These are phyloP conservation scores for Cetradonia linearis DNA, from an alignment of 495 filamentous ascomycete genomes.

Conservation along the genomic window DNA sequence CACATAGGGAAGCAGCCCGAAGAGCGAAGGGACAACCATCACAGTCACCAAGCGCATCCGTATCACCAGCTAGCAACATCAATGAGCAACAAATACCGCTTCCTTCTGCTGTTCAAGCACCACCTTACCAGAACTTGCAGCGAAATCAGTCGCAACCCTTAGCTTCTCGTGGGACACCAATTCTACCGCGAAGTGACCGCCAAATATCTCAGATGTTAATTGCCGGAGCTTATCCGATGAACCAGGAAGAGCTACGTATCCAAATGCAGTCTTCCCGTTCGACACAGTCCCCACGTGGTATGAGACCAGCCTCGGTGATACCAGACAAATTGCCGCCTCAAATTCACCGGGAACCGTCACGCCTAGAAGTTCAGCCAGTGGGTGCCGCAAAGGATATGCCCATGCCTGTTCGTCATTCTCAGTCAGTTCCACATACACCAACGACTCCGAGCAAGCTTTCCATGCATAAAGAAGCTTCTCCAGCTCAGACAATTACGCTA, in stretches of 20 bases:
- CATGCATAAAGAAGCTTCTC: slow-evolving; percentile 20
- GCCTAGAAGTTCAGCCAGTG: slow-evolving; percentile 19
- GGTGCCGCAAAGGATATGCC: slow-evolving; percentile 14
- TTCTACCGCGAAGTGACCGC: slow-evolving; percentile 2
- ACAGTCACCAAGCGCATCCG: not conserved
- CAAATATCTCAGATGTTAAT: slow-evolving; percentile 1
- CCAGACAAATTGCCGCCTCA: slow-evolving; percentile 17
- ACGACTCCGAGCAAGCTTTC: slow-evolving; percentile 23
- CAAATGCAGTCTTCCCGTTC: slow-evolving; percentile 6
- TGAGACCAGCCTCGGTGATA: slow-evolving; percentile 15
- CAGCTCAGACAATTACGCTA: slow-evolving; percentile 12
- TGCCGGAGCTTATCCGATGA: not conserved
- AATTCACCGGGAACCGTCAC: slow-evolving; percentile 9
- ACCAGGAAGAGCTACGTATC: slow-evolving; percentile 8
- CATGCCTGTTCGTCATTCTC: slow-evolving; percentile 14
- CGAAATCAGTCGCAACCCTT: slow-evolving; percentile 3
- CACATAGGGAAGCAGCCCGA: slow-evolving; percentile 5
- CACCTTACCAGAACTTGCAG: not conserved
- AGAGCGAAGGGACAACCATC: slow-evolving; percentile 11
- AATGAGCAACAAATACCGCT: slow-evolving; percentile 7
- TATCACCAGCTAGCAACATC: not conserved
- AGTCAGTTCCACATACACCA: slow-evolving; percentile 20
- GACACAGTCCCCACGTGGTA: slow-evolving; percentile 3
- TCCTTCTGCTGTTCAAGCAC: not conserved
- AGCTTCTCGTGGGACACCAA: not conserved